Conservation (phyloP, 1,284 basidiomycete genomes). For the Fomitopsis pinicola region DNA sequence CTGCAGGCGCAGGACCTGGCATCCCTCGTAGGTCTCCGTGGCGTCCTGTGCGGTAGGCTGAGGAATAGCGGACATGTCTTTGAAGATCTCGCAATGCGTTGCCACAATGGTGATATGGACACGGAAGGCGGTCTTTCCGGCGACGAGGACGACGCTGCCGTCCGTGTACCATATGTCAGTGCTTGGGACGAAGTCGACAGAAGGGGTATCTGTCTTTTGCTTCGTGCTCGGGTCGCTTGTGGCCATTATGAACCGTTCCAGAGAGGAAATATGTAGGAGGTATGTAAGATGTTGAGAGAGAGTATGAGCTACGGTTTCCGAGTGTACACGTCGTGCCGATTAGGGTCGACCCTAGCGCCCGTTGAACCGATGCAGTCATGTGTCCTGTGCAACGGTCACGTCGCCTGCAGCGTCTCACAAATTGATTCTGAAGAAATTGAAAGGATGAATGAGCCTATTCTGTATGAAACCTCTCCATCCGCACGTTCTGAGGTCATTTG, state of each 20-base stretch:
- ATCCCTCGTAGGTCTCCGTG: slow-evolving; percentile 16
- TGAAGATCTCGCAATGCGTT: slow-evolving; percentile 15
- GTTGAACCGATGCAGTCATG: too few relatives aligned
- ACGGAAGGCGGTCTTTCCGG: slow-evolving; percentile 17
- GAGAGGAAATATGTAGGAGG: too few relatives aligned
- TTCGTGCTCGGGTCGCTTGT: background rate
- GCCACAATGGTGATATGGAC: slow-evolving; percentile 18
- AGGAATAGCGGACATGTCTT: slow-evolving; percentile 20
- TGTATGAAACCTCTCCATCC: too few relatives aligned
- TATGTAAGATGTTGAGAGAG: too few relatives aligned
- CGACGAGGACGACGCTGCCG: slow-evolving; percentile 17
- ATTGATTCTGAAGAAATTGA: too few relatives aligned
- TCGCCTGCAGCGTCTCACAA: too few relatives aligned
- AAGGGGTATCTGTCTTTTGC: background rate
- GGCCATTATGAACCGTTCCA: background rate
- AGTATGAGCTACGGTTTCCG: too few relatives aligned
- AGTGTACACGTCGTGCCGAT: too few relatives aligned
- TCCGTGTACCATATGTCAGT: slow-evolving; percentile 20
- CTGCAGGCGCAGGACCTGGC: slow-evolving; percentile 15
- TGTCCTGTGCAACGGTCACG: too few relatives aligned
- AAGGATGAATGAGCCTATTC: too few relatives aligned
- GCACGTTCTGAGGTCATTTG: too few relatives aligned
- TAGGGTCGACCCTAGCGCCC: too few relatives aligned
- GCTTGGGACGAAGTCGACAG: slow-evolving; percentile 3
- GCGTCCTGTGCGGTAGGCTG: slow-evolving; percentile 12